Base-by-base conservation (phyloP, 257 asterid species). In the Penstemon eatonii region DNA sequence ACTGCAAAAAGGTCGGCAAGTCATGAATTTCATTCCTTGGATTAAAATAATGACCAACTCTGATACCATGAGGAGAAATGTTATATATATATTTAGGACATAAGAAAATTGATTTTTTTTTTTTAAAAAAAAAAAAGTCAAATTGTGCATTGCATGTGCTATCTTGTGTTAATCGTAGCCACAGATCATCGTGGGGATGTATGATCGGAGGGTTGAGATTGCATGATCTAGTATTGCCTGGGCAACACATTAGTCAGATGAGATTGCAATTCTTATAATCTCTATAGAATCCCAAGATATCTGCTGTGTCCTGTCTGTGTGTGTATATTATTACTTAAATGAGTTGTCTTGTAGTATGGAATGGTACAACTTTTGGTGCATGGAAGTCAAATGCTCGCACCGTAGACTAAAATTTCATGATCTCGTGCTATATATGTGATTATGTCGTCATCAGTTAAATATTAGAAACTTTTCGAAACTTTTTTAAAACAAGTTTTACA, bases 211-310 rank as follows among this genome's bases (percentile, higher is more conserved):
- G 40, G 51, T 60, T 50, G 54, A 63, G 62, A 13, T 63, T 65
- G 6, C 19, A 67, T 68, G 55, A 41, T 73, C 54, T 56, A 54
- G 63, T 36, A 73, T 49, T 39, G 37, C 58, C n/a, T 78, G 79
- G 79, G 69, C 78, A 78, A 78, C 72, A 62, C 65, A 74, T 70
- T 63, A 72, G 80, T 83, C 81, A 76, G 85, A 71, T 61, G 60
- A 53, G 61, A 56, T 68, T 36, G 40, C 69, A 61, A 66, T 62
- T 1, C 49, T 63, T 4, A 15, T 69, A 66, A 80, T 80, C 45
- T 37, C 36, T n/a, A 49, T 40, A 75, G 81, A 61, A 90, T 87
- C 96, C 96, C 97, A 76, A 73, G 45, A 90, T 75, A 90, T 87
- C 96, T 87, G 96, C 82, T 80, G 5, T n/a, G n/a, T n/a, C n/a